Evolutionary conservation across 305 asterid genomes (phyloP).

Genomic region (Petunia hybrid): DNA sequence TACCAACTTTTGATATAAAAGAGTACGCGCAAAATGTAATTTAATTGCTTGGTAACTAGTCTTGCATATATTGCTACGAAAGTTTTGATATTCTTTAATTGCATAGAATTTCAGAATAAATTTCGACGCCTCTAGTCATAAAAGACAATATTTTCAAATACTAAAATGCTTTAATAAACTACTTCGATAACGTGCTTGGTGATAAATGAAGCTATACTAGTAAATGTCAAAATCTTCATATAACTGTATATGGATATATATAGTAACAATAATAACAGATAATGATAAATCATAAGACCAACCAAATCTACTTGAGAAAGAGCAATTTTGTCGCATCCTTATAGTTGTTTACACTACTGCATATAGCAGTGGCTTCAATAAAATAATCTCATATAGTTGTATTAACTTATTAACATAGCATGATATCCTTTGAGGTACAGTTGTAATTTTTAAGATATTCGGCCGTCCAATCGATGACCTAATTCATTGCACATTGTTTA

Average conservation of each 20-base stretch:
- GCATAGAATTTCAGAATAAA: background rate
- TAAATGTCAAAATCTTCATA: background rate
- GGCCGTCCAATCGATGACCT: conserved; percentile 15
- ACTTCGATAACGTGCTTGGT: background rate
- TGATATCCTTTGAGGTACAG: background rate
- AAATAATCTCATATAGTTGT: conserved; percentile 3
- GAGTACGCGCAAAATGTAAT: too few relatives aligned
- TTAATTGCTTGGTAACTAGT: too few relatives aligned
- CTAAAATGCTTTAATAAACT: background rate
- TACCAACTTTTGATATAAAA: too few relatives aligned
- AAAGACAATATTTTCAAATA: background rate
- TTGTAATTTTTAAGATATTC: background rate
- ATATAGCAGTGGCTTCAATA: background rate
- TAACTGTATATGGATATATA: background rate
- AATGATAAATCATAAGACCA: background rate
- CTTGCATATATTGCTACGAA: too few relatives aligned
- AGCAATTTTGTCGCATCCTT: conserved; percentile 11
- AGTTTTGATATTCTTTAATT: too few relatives aligned
- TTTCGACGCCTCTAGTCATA: background rate
- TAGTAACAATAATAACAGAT: background rate
- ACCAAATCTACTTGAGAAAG: conserved; percentile 24
- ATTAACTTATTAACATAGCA: conserved; percentile 22
- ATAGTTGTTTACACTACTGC: background rate
- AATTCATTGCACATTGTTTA: background rate
- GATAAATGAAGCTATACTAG: conserved; percentile 1